phyloP scores from a whole-genome alignment of 306 rosid genomes.

The Trifolium pratense region DNA sequence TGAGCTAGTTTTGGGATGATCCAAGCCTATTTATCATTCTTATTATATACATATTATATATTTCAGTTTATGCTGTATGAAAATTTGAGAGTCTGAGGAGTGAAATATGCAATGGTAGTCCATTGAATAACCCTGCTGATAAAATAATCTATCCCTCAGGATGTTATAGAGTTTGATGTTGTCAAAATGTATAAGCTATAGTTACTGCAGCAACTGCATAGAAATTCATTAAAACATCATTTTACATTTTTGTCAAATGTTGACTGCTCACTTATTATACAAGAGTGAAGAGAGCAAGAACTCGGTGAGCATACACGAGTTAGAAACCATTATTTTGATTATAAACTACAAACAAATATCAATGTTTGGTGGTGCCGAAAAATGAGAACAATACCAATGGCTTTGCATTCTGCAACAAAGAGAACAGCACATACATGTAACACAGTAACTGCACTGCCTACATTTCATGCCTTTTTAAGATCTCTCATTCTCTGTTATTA shows the following conservation, averaged over 20 bases:
- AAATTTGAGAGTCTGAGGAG: too few relatives aligned
- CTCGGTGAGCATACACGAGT: not conserved
- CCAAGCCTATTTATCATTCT: too few relatives aligned
- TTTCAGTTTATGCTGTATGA: too few relatives aligned
- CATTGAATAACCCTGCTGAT: too few relatives aligned
- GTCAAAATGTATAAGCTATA: not conserved
- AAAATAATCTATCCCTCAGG: too few relatives aligned
- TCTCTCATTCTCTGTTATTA: conserved; percentile 33
- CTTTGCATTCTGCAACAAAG: conserved; percentile 42
- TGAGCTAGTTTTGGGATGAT: too few relatives aligned
- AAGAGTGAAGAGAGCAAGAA: not conserved
- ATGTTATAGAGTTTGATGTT: too few relatives aligned
- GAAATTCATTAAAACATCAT: not conserved
- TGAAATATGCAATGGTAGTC: too few relatives aligned
- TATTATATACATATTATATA: too few relatives aligned
- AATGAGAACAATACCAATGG: conserved; percentile 23
- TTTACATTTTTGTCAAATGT: not conserved
- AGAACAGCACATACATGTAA: conserved; percentile 26
- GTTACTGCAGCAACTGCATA: not conserved
- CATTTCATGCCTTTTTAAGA: conserved; percentile 30
- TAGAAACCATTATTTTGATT: conserved; percentile 28
- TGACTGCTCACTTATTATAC: conserved; percentile 4
- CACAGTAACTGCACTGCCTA: conserved; percentile 36
- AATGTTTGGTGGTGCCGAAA: conserved; percentile 28
- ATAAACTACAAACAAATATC: conserved; percentile 14